Evolutionary conservation across 768 basidiomycete genomes (phyloP).

Genomic region (Mycena chlorophos): DNA sequence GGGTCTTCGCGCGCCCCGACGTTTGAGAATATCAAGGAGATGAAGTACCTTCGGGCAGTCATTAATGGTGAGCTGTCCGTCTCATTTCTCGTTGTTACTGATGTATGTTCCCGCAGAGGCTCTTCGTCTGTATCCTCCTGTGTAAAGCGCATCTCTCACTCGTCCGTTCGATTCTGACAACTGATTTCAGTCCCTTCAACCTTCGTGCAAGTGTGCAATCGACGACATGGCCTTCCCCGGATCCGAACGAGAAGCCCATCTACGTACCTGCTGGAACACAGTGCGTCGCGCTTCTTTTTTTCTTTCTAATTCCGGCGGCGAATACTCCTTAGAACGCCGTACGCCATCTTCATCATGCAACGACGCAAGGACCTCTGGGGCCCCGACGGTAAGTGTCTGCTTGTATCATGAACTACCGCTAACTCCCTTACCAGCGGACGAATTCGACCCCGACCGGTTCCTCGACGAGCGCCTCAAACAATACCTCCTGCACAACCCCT

Average conservation of each 20-base stretch:
- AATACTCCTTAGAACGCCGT: slow-evolving; percentile 26
- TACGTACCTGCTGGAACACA: slow-evolving; percentile 37
- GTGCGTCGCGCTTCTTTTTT: slow-evolving; percentile 20
- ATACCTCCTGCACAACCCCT: slow-evolving; percentile 47
- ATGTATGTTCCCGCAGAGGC: slow-evolving; percentile 38
- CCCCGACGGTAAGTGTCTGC: slow-evolving; percentile 35
- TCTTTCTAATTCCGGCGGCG: not conserved
- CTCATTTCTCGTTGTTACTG: not conserved
- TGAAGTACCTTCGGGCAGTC: slow-evolving; percentile 62
- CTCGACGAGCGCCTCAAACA: slow-evolving; percentile 46
- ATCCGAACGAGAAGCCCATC: slow-evolving; percentile 30
- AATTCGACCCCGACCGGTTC: slow-evolving; percentile 56
- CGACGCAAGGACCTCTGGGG: slow-evolving; percentile 49
- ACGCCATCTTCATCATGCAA: slow-evolving; percentile 38
- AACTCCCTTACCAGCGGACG: slow-evolving; percentile 32
- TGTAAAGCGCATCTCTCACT: slow-evolving; percentile 32
- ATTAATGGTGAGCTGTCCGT: slow-evolving; percentile 49
- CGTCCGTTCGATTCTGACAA: not conserved
- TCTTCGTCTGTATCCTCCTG: slow-evolving; percentile 53
- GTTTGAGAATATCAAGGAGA: slow-evolving; percentile 56
- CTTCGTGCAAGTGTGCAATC: slow-evolving; percentile 30
- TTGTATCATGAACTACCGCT: not conserved
- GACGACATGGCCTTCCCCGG: slow-evolving; percentile 31
- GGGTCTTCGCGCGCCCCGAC: slow-evolving; percentile 47
- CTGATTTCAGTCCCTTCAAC: slow-evolving; percentile 39